Evolutionary conservation across 2,329 filamentous ascomycete species (phyloP).

Genomic region (Pyricularia grisea): DNA sequence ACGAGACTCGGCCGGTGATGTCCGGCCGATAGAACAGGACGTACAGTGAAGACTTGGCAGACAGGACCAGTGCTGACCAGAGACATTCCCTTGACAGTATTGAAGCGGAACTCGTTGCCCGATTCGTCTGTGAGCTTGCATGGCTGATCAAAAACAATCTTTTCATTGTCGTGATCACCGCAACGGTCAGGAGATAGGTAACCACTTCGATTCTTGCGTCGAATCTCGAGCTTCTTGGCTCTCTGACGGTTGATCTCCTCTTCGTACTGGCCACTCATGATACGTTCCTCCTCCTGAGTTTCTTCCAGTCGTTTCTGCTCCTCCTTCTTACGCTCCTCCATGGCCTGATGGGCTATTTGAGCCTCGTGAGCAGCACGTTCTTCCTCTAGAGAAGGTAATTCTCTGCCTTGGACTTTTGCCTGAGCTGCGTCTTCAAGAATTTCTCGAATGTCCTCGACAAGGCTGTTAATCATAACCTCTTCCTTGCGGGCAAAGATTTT

Average conservation of each 20-base stretch:
- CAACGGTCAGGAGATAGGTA: slow-evolving; percentile 26
- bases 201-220: slow-evolving; percentile 46
- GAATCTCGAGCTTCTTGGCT: slow-evolving; percentile 53
- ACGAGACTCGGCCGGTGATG: slow-evolving; percentile 55
- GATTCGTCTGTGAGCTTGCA: slow-evolving; percentile 54
- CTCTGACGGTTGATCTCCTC: slow-evolving; percentile 62
- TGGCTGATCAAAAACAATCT: slow-evolving; percentile 57
- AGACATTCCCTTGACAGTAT: slow-evolving; percentile 60
- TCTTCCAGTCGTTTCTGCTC: slow-evolving; percentile 45
- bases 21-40: slow-evolving; percentile 50
- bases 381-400: slow-evolving; percentile 79
- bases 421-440: slow-evolving; percentile 81
- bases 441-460: slow-evolving; percentile 61
- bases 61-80: slow-evolving; percentile 56
- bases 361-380: slow-evolving; percentile 80
- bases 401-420: slow-evolving; percentile 62
- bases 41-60: slow-evolving; percentile 63
- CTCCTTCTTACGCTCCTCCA: slow-evolving; percentile 43
- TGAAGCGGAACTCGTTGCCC: slow-evolving; percentile 58
- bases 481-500: slow-evolving; percentile 41
- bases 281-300: slow-evolving; percentile 57
- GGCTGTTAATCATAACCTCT: slow-evolving; percentile 52
- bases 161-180: slow-evolving; percentile 19
- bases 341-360: slow-evolving; percentile 51
- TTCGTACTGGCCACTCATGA: slow-evolving; percentile 61